Evolutionary conservation across 352 stramenopile species (phyloP).

Genomic region (Phytopythium boreale): DNA sequence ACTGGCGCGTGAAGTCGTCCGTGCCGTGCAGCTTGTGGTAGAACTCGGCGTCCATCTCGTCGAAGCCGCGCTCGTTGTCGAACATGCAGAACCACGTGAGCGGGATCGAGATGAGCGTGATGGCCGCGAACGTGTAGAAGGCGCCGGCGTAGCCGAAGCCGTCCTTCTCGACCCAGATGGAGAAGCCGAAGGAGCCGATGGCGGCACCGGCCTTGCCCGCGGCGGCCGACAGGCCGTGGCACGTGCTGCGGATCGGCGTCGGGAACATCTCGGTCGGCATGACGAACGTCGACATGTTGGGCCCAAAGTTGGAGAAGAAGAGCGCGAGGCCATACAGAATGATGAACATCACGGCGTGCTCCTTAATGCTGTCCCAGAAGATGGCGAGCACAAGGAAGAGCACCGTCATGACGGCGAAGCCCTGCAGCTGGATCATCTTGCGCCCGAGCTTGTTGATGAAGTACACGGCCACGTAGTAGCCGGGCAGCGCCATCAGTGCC

Average conservation of each 20-base stretch:
- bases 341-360: constrained; percentile 59
- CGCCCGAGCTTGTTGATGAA: constrained; percentile 77
- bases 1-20: constrained; percentile 38
- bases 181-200: constrained; percentile 65
- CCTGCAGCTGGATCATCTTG: constrained; percentile 73
- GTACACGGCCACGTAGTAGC: constrained; percentile 80
- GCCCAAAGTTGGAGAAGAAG: constrained; percentile 87
- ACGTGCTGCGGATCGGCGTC: constrained; percentile 84
- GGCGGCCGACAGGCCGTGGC: constrained; percentile 87
- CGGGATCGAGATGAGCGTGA: constrained; percentile 49
- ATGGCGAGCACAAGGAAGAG: constrained; percentile 58
- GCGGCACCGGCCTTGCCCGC: constrained; percentile 84
- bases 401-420: constrained; percentile 65
- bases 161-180: constrained; percentile 58
- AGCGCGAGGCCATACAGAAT: constrained; percentile 70
- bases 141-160: constrained; percentile 53
- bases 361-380: constrained; percentile 56
- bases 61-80: constrained; percentile 51
- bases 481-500: constrained; percentile 77
- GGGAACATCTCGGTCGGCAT: constrained; percentile 87
- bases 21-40: constrained; percentile 33
- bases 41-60: constrained; percentile 62
- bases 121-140: constrained; percentile 61
- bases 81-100: constrained; percentile 68
- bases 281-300: constrained; percentile 87